Evolutionary conservation across 176 grass and related monocot species (phyloP).

Genomic region (Musa acuminata): DNA sequence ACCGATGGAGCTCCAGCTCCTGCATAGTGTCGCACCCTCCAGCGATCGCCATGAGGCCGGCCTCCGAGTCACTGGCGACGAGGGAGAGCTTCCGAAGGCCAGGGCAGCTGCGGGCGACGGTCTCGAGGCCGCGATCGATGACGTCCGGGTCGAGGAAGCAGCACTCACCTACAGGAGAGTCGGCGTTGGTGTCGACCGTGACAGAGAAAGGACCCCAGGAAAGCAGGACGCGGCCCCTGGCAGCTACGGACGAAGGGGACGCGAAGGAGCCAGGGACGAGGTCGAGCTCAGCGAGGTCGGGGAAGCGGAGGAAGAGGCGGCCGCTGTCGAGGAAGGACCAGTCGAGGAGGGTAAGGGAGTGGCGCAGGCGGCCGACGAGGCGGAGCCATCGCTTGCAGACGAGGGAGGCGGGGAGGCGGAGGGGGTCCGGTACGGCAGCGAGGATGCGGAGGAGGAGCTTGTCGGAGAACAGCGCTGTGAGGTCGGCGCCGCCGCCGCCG

Average conservation of each 20-base stretch:
- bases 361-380: slow-evolving; percentile 63
- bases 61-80: slow-evolving; percentile 39
- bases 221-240: slow-evolving; percentile 35
- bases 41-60: slow-evolving; percentile 57
- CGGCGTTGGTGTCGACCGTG: slow-evolving; percentile 35
- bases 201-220: slow-evolving; percentile 42
- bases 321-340: slow-evolving; percentile 57
- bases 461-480: slow-evolving; percentile 30
- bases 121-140: slow-evolving; percentile 45
- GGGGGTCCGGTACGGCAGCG: slow-evolving; percentile 40
- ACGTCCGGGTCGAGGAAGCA: slow-evolving; percentile 47
- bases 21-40: slow-evolving; percentile 45
- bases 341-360: slow-evolving; percentile 54
- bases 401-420: slow-evolving; percentile 43
- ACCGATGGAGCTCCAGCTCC: slow-evolving; percentile 81
- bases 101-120: slow-evolving; percentile 45
- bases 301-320: slow-evolving; percentile 60
- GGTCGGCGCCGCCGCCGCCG: neutral
- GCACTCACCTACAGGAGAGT: slow-evolving; percentile 43
- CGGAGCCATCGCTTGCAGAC: slow-evolving; percentile 79
- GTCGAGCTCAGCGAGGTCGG: slow-evolving; percentile 60
- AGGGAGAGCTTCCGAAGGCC: slow-evolving; percentile 54
- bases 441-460: slow-evolving; percentile 50
- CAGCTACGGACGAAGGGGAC: slow-evolving; percentile 11
- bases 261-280: slow-evolving; percentile 68